Evolutionary conservation across 257 asterid species (phyloP), one percentile per base, ranked within the genome.

Genomic region (Capsicum rhomboideum): DNA sequence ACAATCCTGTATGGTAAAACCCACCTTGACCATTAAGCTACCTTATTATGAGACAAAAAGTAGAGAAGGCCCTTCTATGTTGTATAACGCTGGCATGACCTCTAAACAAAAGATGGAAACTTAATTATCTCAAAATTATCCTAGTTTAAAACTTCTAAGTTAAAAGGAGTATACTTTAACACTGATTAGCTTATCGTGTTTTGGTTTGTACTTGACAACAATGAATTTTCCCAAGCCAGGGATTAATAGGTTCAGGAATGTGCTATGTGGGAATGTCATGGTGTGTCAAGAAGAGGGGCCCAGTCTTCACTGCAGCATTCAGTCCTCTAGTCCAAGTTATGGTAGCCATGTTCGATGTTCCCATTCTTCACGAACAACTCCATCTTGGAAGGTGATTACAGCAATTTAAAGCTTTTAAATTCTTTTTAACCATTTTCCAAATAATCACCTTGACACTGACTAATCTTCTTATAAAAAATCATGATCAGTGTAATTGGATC

Each of bases 201-300:
- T 40, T 72, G 37, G n/a, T 44, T 10, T 42, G n/a, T 42, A 44
- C 79, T 71, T 42, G 55, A 71, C 55, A 69, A 40, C 53, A 69
- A 40, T n/a, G 79, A 71, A 53, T 84, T 71, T 71, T 72, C 6
- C 58, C 13, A 46, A 44, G 42, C 82, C 92, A 94, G 98, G 98
- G 98, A 55, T 86, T 91, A 87, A 82, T 95, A 55, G 97, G 94
- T 52, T 93, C 98, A 13, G 97, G 98, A 44, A 72, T 95, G 84
- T 95, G 97, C 89, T 91, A 83, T 49, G 97, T 92, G 87, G 97
- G 98, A 74, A 90, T 93, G 97, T 86, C 98, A n/a, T 93, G 98
- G 98, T 95, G 98, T 79, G 95, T 95, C n/a, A 92, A 93, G 93
- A 91, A 91, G 90, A 87, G 91, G 26, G 97, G 98, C 28, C 93